Percentiles rank a stretch among this genome's conserved stretches.
Conservation (phyloP, 306 rosid species). For the Datisca glomerata region DNA sequence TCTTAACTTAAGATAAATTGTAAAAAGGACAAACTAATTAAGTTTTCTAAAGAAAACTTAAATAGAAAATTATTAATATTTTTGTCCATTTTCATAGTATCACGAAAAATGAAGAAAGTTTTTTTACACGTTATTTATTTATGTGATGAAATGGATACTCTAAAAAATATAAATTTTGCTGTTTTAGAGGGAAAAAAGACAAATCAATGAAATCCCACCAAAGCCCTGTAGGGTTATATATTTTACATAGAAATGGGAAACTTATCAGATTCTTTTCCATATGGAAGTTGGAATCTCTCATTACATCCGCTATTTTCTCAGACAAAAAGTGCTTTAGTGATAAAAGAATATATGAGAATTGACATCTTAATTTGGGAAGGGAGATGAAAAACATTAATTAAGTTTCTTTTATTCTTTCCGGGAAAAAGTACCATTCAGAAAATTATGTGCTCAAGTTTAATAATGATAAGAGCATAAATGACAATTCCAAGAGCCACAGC, state of each 20-base stretch:
- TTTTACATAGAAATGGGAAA: background rate
- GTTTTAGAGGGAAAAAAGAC: background rate
- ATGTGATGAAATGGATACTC: too few species aligned
- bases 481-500: background rate
- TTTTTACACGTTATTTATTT: too few species aligned
- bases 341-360: conserved; percentile 15
- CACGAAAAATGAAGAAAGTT: too few species aligned
- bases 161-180: background rate
- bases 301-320: conserved; percentile 33
- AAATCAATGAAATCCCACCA: background rate
- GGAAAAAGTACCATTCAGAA: background rate
- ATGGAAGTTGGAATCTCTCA: conserved; percentile 23
- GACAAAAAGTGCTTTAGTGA: conserved; percentile 10
- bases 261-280: conserved; percentile 2
- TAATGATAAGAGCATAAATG: too few species aligned
- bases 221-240: background rate
- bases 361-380: conserved; percentile 19
- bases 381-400: too few species aligned
- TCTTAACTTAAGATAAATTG: too few species aligned
- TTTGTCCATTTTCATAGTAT: too few species aligned
- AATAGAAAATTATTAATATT: too few species aligned
- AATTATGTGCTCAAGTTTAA: too few species aligned
- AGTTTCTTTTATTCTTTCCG: too few species aligned
- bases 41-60: too few species aligned
- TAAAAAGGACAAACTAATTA: too few species aligned